Conservation (phyloP, 2,329 filamentous ascomycete species). For the Aotearoamyces nothofagi region DNA sequence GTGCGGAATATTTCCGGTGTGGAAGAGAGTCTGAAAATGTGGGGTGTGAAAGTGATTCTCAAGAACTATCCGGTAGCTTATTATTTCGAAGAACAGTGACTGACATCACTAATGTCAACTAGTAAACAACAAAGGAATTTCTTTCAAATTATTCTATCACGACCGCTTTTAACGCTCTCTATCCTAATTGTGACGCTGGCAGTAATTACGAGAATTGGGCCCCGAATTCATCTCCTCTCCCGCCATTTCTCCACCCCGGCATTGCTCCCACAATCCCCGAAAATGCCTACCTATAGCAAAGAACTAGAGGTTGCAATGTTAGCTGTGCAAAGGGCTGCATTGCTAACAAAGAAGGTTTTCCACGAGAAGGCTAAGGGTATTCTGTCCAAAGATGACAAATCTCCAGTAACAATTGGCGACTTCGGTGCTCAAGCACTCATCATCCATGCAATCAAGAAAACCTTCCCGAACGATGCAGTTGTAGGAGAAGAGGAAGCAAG, state of each 20-base stretch:
- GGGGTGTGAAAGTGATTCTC: too few species aligned
- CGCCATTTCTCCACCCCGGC: constrained; percentile 13
- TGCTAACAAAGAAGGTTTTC: constrained; percentile 66
- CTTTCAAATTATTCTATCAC: too few species aligned
- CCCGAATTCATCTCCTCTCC: constrained; percentile 16
- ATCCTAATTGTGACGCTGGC: constrained; percentile 16
- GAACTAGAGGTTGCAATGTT: constrained; percentile 77
- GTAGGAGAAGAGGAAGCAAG: constrained; percentile 91
- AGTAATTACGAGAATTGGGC: constrained; percentile 12
- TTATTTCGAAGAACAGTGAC: too few species aligned
- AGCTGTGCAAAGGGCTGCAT: constrained; percentile 69
- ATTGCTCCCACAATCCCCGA: constrained; percentile 11
- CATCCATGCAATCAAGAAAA: constrained; percentile 74
- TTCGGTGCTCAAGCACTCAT: constrained; percentile 96
- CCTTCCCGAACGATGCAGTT: constrained; percentile 82
- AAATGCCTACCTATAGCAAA: constrained; percentile 42
- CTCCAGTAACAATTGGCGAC: constrained; percentile 93
- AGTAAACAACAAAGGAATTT: too few species aligned
- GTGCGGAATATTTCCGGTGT: too few species aligned
- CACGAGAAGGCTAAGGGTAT: constrained; percentile 89
- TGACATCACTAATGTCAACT: too few species aligned
- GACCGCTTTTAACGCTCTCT: too few species aligned
- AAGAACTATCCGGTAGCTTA: too few species aligned
- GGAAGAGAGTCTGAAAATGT: too few species aligned
- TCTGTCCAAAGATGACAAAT: constrained; percentile 85